Evolutionary conservation across 2,329 filamentous ascomycete species (phyloP), one percentile per base, ranked within the genome.

Genomic region (Pestalotiopsis sp.): DNA sequence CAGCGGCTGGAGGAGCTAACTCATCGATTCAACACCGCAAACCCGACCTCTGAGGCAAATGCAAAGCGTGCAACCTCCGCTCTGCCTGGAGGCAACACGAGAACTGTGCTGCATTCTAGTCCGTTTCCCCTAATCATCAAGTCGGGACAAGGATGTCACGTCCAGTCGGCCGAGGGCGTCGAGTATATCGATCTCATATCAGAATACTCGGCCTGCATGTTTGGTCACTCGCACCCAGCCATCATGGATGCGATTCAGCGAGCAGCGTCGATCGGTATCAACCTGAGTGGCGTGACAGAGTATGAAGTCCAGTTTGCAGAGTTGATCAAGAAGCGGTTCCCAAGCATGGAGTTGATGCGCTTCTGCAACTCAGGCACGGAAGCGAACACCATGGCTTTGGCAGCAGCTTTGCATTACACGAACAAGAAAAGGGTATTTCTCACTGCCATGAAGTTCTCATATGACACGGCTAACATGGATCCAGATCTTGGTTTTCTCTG

Each of bases 341-440:
- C 45, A 3, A 73, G 77, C 0, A 78, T 91, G 4, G 87, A 89
- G 6, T 81, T 83, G 13, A 78, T 91, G 3, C 83, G 90, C 1
- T 91, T 92, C 76, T 84, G 86, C 57, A 92, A 91, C 76, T 90
- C 88, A 0, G 90, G 90, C 2, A 92, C 90, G 0, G 90, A 92
- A 76, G 89, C 89, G 4, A 91, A 89, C 65, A 80, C 88, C 4
- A 86, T 89, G 74, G 89, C 89, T 2, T 74, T 92, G 14, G 45
- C 45, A n/a, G 45, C 45, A n/a, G 45, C 45, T 3, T 23, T 52
- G 17, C 45, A 52, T 2, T 52, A 52, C 17, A 52, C 45, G 2
- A 52, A 52, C 6, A 52, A 52, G 17, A 52, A n/a, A n/a, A 52
- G 11, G 45, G 39, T 45, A 17, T 13, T 0, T 31, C 31, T 9